Evolutionary conservation across 371 early-diverging fungal genomes (phyloP), one percentile per base, ranked within the genome.

Genomic region (Choanephora cucurbitarum): DNA sequence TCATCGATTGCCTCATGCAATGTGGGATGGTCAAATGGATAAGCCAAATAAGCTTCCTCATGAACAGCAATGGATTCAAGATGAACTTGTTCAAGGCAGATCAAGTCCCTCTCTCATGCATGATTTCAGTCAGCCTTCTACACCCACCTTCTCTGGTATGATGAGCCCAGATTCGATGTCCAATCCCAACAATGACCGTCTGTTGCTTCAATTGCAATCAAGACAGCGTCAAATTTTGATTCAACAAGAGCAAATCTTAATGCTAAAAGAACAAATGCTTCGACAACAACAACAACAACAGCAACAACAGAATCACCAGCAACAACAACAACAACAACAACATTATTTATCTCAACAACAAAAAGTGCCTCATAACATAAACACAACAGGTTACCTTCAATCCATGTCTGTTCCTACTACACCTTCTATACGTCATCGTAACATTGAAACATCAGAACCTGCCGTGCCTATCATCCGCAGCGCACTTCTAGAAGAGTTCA

Each of bases 401-500:
- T 5, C 51, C 19, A 40, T 23, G 2, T 24, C 51, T 19, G 33
- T 45, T 2, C 51, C 62, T 2, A 46, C 39, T 3, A 32, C 45
- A 3, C 52, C 55, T 18, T 31, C 62, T 43, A 53, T 28, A 15
- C 45, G 40, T 33, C 10, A 22, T 33, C 56, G 56, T 18, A 46
- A 44, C 18, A 31, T 32, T 6, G 1, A 19, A 18, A 33, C 47
- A 24, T 1, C 51, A 5, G 44, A 49, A 5, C 31, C 49, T 33
- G 48, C 44, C 32, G 55, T 53, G 10, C 61, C 58, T 3, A 70
- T 72, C 18, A 80, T 86, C 53, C 86, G 98, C 41, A 92, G 93
- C 58, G 80, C 88, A 4, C 58, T 95, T 34, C 69, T 97, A 55
- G 98, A 97, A 57, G 96, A 95, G 54, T 97, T 97, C 69, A 78